phyloP scores from a whole-genome alignment of 495 filamentous ascomycete species.

The Cercophora samala region DNA sequence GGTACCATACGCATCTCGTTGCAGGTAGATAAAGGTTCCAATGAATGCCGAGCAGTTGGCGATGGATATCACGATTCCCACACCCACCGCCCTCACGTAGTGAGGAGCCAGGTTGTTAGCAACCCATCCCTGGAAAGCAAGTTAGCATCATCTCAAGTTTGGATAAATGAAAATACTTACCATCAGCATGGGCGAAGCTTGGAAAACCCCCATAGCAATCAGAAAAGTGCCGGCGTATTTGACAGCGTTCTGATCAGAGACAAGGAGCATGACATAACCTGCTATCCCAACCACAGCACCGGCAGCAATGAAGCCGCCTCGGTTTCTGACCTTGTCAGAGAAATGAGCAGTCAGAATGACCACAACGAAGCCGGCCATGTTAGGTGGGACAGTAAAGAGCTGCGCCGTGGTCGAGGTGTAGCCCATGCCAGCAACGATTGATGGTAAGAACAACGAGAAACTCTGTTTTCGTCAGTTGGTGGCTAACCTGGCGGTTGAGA shows the following conservation, averaged over 20 bases:
- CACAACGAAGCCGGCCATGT: slow-evolving; percentile 46
- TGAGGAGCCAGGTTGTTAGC: slow-evolving; percentile 47
- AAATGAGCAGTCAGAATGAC: slow-evolving; percentile 47
- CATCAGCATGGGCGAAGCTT: slow-evolving; percentile 56
- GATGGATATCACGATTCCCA: slow-evolving; percentile 38
- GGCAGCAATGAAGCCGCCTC: slow-evolving; percentile 54
- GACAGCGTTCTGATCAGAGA: slow-evolving; percentile 43
- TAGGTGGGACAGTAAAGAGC: slow-evolving; percentile 54
- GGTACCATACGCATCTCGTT: slow-evolving; percentile 41
- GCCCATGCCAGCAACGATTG: slow-evolving; percentile 54
- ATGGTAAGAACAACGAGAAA: slow-evolving; percentile 42
- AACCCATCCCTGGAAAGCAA: slow-evolving; percentile 32
- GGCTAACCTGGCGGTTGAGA: background rate
- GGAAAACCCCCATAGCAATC: slow-evolving; percentile 59
- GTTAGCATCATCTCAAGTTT: slow-evolving; percentile 6
- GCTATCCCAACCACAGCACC: slow-evolving; percentile 44
- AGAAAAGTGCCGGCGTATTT: slow-evolving; percentile 59
- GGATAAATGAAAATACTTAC: slow-evolving; percentile 12
- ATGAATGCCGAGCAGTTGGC: slow-evolving; percentile 53
- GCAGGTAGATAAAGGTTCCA: slow-evolving; percentile 50
- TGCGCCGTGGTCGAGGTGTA: slow-evolving; percentile 53
- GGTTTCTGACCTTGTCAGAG: slow-evolving; percentile 45
- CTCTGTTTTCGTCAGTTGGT: slow-evolving; percentile 14
- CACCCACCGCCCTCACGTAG: slow-evolving; percentile 48
- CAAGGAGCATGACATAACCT: slow-evolving; percentile 56